Evolutionary conservation across 371 early-diverging fungal species (phyloP), one percentile per base, ranked within the genome.

Genomic region (Apophysomyces ossiformis): DNA sequence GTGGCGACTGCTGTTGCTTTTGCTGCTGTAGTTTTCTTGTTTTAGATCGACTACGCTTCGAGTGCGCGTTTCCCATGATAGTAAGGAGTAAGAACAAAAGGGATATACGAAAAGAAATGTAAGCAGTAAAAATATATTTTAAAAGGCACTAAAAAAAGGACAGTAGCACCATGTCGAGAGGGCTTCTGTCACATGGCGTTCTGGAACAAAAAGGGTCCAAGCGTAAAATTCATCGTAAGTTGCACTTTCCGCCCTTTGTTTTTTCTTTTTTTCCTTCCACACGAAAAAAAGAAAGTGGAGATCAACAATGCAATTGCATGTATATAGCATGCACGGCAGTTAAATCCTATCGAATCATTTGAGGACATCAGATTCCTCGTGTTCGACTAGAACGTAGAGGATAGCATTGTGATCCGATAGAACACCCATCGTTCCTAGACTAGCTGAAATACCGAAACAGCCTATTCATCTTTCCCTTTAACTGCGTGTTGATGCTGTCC

Each of bases 121-220:
- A 50, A 50, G 21, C 2, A 9, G 26, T n/a, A 32, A 8, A 21
- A 32, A 21, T 21, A 18, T 50, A 50, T 21, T 18, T 50, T n/a
- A 50, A 9, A 18, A 9, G 21, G 21, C 21, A 18, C 54, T 50
- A 50, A 50, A 50, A 50, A 50, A 50, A 50, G 54, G 54, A 50
- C 54, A 18, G 54, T 50, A 50, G 54, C 21, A 50, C 54, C 54
- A 21, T 21, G 9, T 9, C 21, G 35, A 26, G 16, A 18, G 21
- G 54, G 54, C 7, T 50, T n/a, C 21, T 21, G 21, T 50, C 54
- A 50, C 54, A 50, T 50, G 54, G 54, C 21, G 54, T 50, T 50
- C 54, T 50, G 54, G 54, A 50, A 50, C 54, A 50, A 21, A 50
- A 32, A 50, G 18, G 54, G 54, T 50, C 54, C 21, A 18, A 21